phyloP scores from a whole-genome alignment of 2,329 filamentous ascomycete genomes.

The Dactylellina drechsleri region DNA sequence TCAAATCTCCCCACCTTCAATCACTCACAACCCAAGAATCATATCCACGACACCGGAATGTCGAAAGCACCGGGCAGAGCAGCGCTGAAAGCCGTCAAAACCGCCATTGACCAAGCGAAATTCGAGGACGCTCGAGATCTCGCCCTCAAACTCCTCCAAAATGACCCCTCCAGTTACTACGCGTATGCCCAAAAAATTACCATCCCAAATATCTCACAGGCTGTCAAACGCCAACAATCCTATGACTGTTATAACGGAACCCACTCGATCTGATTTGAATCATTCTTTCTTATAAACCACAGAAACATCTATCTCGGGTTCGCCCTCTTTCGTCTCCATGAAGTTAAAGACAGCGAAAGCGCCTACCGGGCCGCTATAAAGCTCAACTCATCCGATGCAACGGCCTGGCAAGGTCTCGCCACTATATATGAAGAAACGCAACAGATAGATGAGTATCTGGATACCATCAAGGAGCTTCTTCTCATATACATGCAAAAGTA shows the following conservation, averaged over 20 bases:
- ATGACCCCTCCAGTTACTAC: conserved; percentile 78
- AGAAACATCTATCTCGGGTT: conserved; percentile 89
- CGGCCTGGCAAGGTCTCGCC: conserved; percentile 90
- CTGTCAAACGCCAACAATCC: not conserved
- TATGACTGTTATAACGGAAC: not conserved
- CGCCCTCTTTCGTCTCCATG: conserved; percentile 79
- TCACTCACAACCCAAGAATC: not conserved
- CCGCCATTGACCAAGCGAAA: conserved; percentile 79
- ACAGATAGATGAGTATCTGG: conserved; percentile 78
- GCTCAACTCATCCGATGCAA: conserved; percentile 78
- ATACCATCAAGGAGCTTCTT: conserved; percentile 77
- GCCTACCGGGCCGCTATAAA: conserved; percentile 76
- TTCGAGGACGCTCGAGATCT: conserved; percentile 79
- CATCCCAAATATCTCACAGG: not conserved
- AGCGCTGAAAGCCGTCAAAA: conserved; percentile 81
- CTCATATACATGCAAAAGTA: conserved; percentile 76
- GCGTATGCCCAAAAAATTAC: conserved; percentile 38
- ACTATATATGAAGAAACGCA: conserved; percentile 83
- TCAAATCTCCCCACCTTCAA: not conserved
- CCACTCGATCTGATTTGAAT: conserved; percentile 10
- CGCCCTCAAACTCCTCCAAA: conserved; percentile 74
- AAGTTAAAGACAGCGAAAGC: conserved; percentile 76
- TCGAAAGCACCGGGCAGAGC: conserved; percentile 45
- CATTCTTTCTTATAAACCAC: not conserved
- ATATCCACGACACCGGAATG: conserved; percentile 28